Evolutionary conservation across 768 basidiomycete species (phyloP).

Genomic region (Lentinus brumalis): DNA sequence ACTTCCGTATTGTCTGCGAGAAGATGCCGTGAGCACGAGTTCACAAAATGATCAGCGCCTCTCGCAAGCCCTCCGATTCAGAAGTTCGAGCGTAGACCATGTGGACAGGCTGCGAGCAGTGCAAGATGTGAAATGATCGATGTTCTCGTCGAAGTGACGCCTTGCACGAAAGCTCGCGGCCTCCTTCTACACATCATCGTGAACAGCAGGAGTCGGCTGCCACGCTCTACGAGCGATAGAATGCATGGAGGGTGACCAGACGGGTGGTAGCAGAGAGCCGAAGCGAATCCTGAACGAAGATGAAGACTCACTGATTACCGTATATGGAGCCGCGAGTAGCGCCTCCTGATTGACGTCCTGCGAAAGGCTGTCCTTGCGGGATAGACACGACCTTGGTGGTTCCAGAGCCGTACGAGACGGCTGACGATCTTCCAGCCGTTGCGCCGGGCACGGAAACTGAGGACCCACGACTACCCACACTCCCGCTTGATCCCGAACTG

Average conservation of each 20-base stretch:
- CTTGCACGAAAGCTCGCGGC: too few relatives aligned
- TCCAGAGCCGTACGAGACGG: constrained; percentile 32
- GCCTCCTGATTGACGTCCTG: constrained; percentile 51
- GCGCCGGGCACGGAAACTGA: constrained; percentile 25
- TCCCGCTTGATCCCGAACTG: constrained; percentile 4
- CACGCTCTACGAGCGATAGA: background rate
- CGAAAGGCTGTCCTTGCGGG: constrained; percentile 31
- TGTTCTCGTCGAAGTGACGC: too few relatives aligned
- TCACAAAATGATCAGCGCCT: too few relatives aligned
- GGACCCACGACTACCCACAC: constrained; percentile 10
- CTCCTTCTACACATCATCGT: too few relatives aligned
- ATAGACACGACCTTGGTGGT: constrained; percentile 27
- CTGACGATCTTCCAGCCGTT: constrained; percentile 22
- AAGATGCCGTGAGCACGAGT: background rate
- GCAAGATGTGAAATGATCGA: too few relatives aligned
- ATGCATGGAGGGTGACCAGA: too few relatives aligned
- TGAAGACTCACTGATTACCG: constrained; percentile 6
- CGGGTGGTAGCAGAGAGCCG: too few relatives aligned
- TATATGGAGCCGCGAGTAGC: constrained; percentile 39
- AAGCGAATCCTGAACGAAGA: background rate
- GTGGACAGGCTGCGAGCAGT: too few relatives aligned
- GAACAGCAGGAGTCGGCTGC: too few relatives aligned
- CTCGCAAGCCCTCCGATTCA: too few relatives aligned
- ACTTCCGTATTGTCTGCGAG: constrained; percentile 55
- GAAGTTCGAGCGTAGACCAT: too few relatives aligned